Base-by-base conservation (phyloP, 2,329 filamentous ascomycete species). In the Didymella pinodella region DNA sequence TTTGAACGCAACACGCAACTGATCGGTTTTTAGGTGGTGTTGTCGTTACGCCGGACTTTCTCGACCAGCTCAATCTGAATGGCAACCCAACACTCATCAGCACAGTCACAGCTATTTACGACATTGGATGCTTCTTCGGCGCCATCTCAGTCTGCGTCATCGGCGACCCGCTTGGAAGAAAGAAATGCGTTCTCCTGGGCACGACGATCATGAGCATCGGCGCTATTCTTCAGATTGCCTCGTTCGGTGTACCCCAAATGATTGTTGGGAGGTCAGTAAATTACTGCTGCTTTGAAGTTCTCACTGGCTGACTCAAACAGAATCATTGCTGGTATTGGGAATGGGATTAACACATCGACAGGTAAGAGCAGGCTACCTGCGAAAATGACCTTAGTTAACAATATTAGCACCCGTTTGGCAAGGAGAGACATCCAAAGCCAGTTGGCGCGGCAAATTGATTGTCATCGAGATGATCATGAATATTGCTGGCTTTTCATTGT, bases 41-140 rank as follows among this genome's bases (percentile, higher is more conserved):
- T 7, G 78, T 86, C 28, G 81, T 86, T 14, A 85, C 83, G 0
- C 71, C 79, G 12, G 79, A 86, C 63, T 85, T 85, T 51, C 78
- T 86, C 3, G 72, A 82, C 36, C 74, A 79, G 1, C 79, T 83
- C 40, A 67, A 81, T 51, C 77, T 85, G 2, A 73, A 69, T 29
- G 79, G 79, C 3, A 75, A 75, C 31, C 78, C 71, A 63, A 79
- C 73, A 50, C 73, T 72, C 51, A 62, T 80, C 62, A 68, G 75
- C n/a, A 85, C 83, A 0, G 82, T 86, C 11, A 85, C 83, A 0
- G 84, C 84, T 2, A 82, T 86, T 53, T 86, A 87, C 69, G 83
- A 87, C 62, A 78, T 88, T 31, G 85, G 85, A 8, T 87, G 85
- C 67, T 87, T 88, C 70, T 74, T 87, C 43, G 86, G 86, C 16